phyloP scores from a whole-genome alignment of 2,329 filamentous ascomycete genomes.

The Claviceps digitariae region DNA sequence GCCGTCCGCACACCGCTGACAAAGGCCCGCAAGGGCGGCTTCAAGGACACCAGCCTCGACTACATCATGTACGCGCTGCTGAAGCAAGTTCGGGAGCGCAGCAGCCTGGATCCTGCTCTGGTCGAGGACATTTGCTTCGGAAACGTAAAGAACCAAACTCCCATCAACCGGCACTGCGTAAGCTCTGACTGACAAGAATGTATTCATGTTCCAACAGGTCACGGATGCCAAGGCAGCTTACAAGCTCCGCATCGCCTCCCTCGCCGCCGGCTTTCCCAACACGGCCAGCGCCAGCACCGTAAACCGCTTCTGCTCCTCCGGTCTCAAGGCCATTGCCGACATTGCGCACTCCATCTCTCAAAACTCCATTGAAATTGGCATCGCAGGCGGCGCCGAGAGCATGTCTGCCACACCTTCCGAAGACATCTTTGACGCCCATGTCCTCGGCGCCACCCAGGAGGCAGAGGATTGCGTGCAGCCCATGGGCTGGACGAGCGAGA shows the following conservation, averaged over 20 bases:
- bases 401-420: conserved; percentile 65
- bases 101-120: conserved; percentile 64
- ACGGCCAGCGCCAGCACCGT: conserved; percentile 69
- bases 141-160: conserved; percentile 57
- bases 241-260: conserved; percentile 75
- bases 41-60: conserved; percentile 89
- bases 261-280: conserved; percentile 88
- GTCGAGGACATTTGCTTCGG: conserved; percentile 87
- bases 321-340: conserved; percentile 87
- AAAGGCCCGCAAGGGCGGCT: conserved; percentile 81
- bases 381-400: conserved; percentile 77
- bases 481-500: conserved; percentile 98
- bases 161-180: background rate
- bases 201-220: conserved; percentile 40
- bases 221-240: conserved; percentile 77
- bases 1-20: conserved; percentile 78
- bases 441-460: conserved; percentile 60
- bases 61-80: conserved; percentile 73
- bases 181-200: background rate
- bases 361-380: conserved; percentile 73
- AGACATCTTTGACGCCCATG: conserved; percentile 62
- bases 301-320: conserved; percentile 96
- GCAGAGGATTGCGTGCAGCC: conserved; percentile 77
- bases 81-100: conserved; percentile 58
- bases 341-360: conserved; percentile 76